These are phyloP conservation scores for Coprinopsis strossmayeri DNA, from an alignment of 768 basidiomycete species.

Conservation along the genomic window DNA sequence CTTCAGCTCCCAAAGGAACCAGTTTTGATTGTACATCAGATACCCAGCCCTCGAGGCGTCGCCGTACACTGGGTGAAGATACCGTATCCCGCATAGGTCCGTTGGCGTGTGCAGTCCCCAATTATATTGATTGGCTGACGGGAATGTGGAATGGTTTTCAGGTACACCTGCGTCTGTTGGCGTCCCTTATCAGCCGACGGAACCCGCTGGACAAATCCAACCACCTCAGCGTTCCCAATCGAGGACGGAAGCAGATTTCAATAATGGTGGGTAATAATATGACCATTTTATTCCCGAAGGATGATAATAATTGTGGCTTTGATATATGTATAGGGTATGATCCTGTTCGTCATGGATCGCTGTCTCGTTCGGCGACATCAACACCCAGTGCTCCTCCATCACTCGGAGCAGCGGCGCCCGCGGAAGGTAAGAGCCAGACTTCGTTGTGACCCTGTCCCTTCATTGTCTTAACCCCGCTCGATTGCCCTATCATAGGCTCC, in stretches of 20 bases:
- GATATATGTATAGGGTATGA: background rate
- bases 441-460: too few species aligned
- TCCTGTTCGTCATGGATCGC: background rate
- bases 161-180: slow-evolving; percentile 5
- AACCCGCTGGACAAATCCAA: background rate
- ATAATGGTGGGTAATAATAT: background rate
- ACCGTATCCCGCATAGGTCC: background rate
- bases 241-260: background rate
- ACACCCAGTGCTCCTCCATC: background rate
- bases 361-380: background rate
- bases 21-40: background rate
- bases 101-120: background rate
- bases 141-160: background rate
- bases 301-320: background rate
- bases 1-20: background rate
- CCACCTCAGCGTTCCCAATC: background rate
- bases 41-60: background rate
- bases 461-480: too few species aligned
- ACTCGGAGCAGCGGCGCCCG: background rate
- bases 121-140: background rate
- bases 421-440: background rate
- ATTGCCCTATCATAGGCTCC: too few species aligned
- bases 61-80: background rate
- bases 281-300: background rate
- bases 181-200: slow-evolving; percentile 3